Percentiles rank a stretch among this genome's conserved stretches.
These are phyloP conservation scores for Termitomyces sp. DNA, from an alignment of 768 basidiomycete species.

Conservation along the genomic window DNA sequence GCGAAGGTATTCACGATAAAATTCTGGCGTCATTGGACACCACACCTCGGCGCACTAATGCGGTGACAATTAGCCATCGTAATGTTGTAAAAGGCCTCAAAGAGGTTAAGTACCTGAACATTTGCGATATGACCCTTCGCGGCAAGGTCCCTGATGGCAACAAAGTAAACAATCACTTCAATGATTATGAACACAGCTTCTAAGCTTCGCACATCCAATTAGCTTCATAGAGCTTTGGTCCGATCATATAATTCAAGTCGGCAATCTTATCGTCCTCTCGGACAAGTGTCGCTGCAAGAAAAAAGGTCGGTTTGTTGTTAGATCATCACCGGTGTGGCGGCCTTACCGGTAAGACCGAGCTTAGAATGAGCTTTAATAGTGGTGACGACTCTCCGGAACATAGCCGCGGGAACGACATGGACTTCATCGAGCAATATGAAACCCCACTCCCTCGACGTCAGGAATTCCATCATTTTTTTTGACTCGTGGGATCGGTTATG, in stretches of 20 bases:
- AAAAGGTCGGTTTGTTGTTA: neutral
- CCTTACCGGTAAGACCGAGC: slow-evolving; percentile 87
- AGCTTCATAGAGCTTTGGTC: slow-evolving; percentile 98
- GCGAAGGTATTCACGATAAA: slow-evolving; percentile 94
- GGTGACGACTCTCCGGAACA: slow-evolving; percentile 97
- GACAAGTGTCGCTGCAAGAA: slow-evolving; percentile 80
- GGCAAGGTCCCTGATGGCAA: slow-evolving; percentile 69
- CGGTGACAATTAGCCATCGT: slow-evolving; percentile 6
- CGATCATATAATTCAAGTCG: slow-evolving; percentile 98
- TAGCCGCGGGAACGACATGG: slow-evolving; percentile 97
- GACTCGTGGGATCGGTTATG: slow-evolving; percentile 98
- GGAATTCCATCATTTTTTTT: slow-evolving; percentile 99
- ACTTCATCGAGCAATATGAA: slow-evolving; percentile 98
- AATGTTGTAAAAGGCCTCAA: neutral
- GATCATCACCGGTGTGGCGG: neutral
- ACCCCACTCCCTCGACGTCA: slow-evolving; percentile 98
- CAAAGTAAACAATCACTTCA: slow-evolving; percentile 12
- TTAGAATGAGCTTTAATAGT: slow-evolving; percentile 99
- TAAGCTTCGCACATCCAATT: slow-evolving; percentile 82
- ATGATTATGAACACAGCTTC: slow-evolving; percentile 7
- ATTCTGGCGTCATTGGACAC: slow-evolving; percentile 99
- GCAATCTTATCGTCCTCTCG: slow-evolving; percentile 99
- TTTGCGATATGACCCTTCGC: slow-evolving; percentile 99
- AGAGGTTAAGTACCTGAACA: slow-evolving; percentile 69
- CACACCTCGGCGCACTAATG: slow-evolving; percentile 96